Percentiles rank a stretch among this genome's conserved stretches.
Conservation (phyloP, 345 rosid species). For the Hypericum androsaemum region DNA sequence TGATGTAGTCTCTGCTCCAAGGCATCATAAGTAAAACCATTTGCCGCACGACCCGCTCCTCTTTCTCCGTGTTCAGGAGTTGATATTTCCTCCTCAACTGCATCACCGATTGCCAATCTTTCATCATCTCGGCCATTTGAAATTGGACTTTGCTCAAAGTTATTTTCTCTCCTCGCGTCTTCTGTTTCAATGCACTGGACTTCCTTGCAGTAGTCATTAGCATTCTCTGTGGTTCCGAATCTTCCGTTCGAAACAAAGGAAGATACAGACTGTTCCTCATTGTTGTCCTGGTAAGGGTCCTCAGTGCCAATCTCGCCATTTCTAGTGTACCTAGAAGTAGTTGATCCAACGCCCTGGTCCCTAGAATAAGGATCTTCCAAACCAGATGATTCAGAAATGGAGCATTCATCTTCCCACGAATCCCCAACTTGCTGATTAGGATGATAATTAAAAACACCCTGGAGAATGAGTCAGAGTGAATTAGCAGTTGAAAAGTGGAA, state of each 20-base stretch:
- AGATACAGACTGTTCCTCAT: conserved; percentile 34
- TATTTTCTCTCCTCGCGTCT: conserved; percentile 27
- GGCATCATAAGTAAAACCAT: conserved; percentile 32
- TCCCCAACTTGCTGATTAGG: conserved; percentile 26
- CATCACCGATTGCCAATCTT: conserved; percentile 21
- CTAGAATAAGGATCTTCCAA: conserved; percentile 23
- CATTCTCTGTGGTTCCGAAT: conserved; percentile 23
- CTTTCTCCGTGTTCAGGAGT: conserved; percentile 26
- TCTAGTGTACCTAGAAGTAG: conserved; percentile 17
- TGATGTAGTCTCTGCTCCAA: conserved; percentile 44
- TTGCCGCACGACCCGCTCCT: conserved; percentile 26
- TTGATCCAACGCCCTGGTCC: conserved; percentile 13
- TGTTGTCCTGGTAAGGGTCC: conserved; percentile 23
- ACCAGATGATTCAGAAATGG: conserved; percentile 53
- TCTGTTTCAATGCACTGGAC: conserved; percentile 73
- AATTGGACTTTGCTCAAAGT: conserved; percentile 19
- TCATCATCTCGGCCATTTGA: conserved; percentile 32
- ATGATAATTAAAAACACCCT: conserved; percentile 37
- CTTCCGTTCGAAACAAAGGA: conserved; percentile 37
- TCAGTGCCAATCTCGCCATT: conserved; percentile 36
- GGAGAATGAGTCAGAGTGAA: conserved; percentile 12
- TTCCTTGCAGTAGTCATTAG: conserved; percentile 80
- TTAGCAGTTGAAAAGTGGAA: conserved; percentile 10
- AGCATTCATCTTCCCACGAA: conserved; percentile 58
- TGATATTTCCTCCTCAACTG: conserved; percentile 18